A percentile compares a stretch with the other conserved stretches of the same genome.
phyloP scores from a whole-genome alignment of 805 yeast species.

The Isabelozyma gotoi region DNA sequence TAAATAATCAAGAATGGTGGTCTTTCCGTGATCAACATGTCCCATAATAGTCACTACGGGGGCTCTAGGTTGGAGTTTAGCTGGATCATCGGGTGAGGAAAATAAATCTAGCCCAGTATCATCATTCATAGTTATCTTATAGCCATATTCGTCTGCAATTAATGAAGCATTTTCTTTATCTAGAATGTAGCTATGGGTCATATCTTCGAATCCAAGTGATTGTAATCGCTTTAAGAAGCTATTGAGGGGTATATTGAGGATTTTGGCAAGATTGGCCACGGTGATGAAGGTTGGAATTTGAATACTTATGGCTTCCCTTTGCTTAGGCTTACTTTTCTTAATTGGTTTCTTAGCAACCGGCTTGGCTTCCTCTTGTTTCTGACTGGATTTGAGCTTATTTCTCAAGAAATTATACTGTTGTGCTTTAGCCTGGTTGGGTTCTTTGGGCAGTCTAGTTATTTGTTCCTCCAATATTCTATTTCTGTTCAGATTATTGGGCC shows the following conservation, averaged over 20 bases:
- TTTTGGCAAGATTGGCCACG: constrained; percentile 73
- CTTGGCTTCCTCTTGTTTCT: constrained; percentile 1
- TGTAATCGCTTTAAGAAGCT: constrained; percentile 57
- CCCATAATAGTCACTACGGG: constrained; percentile 99
- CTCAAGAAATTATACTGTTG: constrained; percentile 4
- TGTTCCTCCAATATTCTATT: neutral
- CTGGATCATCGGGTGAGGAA: constrained; percentile 48
- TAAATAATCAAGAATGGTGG: constrained; percentile 85
- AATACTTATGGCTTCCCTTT: constrained; percentile 23
- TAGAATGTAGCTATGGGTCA: constrained; percentile 73
- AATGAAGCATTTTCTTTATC: constrained; percentile 84
- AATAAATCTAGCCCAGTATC: constrained; percentile 61
- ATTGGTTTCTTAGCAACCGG: neutral
- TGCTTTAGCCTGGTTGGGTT: constrained; percentile 2
- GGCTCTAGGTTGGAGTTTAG: constrained; percentile 63
- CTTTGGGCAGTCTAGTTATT: neutral
- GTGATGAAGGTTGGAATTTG: constrained; percentile 77
- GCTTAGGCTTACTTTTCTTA: constrained; percentile 4
- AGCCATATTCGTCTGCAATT: constrained; percentile 87
- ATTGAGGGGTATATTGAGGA: constrained; percentile 64
- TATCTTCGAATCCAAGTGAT: constrained; percentile 69
- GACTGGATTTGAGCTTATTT: constrained; percentile 3
- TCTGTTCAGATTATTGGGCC: neutral
- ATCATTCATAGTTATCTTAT: constrained; percentile 55
- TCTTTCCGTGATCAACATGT: constrained; percentile 98